phyloP scores from a whole-genome alignment of 306 rosid genomes.

The Potentilla sterilis region DNA sequence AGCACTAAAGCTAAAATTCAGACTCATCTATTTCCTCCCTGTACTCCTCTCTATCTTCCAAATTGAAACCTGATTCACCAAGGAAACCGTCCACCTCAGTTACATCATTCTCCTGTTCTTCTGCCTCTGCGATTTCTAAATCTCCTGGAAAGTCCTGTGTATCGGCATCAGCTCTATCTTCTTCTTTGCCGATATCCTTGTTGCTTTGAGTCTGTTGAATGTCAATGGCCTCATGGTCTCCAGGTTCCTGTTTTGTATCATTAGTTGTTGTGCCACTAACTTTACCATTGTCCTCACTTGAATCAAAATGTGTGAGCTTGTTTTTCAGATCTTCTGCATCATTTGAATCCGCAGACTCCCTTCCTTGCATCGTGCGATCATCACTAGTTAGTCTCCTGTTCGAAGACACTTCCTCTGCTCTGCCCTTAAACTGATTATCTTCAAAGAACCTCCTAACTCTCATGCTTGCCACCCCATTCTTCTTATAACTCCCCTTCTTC shows the following conservation, averaged over 20 bases:
- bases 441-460: slow-evolving; percentile 28
- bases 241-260: slow-evolving; percentile 9
- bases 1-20: slow-evolving; percentile 40
- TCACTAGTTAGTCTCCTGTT: slow-evolving; percentile 9
- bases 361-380: slow-evolving; percentile 20
- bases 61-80: slow-evolving; percentile 26
- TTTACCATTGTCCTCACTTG: not conserved
- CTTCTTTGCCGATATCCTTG: slow-evolving; percentile 24
- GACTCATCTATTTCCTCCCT: slow-evolving; percentile 49
- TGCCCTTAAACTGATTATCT: slow-evolving; percentile 25
- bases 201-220: slow-evolving; percentile 32
- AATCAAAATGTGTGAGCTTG: not conserved
- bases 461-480: slow-evolving; percentile 23
- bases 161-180: slow-evolving; percentile 7
- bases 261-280: slow-evolving; percentile 10
- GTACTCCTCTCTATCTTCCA: slow-evolving; percentile 44
- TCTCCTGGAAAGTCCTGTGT: slow-evolving; percentile 19
- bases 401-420: slow-evolving; percentile 21
- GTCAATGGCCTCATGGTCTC: slow-evolving; percentile 21
- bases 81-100: slow-evolving; percentile 16
- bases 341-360: not conserved
- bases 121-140: slow-evolving; percentile 21
- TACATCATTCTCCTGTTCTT: slow-evolving; percentile 27
- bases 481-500: slow-evolving; percentile 34
- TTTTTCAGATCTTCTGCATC: slow-evolving; percentile 17